Base-by-base conservation (phyloP, 192 early-diverging fungal species). In the Umbelopsis isabellina region DNA sequence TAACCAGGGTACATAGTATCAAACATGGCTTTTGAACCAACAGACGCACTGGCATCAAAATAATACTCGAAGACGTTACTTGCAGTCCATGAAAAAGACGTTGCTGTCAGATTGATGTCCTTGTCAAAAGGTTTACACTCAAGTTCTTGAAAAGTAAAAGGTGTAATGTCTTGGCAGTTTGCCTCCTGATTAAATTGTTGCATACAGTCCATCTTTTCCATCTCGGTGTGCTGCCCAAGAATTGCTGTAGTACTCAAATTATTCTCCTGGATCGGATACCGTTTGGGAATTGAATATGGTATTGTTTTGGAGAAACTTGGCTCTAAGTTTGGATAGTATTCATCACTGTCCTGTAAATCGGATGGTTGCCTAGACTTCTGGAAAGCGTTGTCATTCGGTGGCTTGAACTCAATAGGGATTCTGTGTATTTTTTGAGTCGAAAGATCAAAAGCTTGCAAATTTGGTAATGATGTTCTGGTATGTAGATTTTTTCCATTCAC, bases 11-110 rank as follows among this genome's bases (percentile, higher is more conserved):
- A 18, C 5, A 11, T 61, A 11, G 11, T 30, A 1, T 61, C 27
- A 16, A 16, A 20, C 0, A 61, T 16, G 30, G 15, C 4, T 6
- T 22, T 27, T 30, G 55, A 1, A 18, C 13, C 13, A 35, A 25
- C n/a, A n/a, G 10, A 18, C 1, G 12, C 51, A 16, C 37, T 35
- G 0, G 27, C 7, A 35, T 35, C 30, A 61, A 61, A 61, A 30
- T 61, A 61, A 25, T 61, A 61, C 13, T 61, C 55, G 18, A 61
- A 61, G 18, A 61, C 55, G 15, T 61, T 61, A n/a, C 55, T 61
- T 33, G 55, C 55, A 5, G 55, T 35, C 55, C 55, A 61, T 16
- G 55, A 61, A 35, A 7, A 15, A 35, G 55, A 61, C 5, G 33
- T 5, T 4, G 30, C 2, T 15, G 30, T 16, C 27, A 25, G 1